phyloP scores from a whole-genome alignment of 495 filamentous ascomycete species.

The Friedmanniomyces endolithicus region DNA sequence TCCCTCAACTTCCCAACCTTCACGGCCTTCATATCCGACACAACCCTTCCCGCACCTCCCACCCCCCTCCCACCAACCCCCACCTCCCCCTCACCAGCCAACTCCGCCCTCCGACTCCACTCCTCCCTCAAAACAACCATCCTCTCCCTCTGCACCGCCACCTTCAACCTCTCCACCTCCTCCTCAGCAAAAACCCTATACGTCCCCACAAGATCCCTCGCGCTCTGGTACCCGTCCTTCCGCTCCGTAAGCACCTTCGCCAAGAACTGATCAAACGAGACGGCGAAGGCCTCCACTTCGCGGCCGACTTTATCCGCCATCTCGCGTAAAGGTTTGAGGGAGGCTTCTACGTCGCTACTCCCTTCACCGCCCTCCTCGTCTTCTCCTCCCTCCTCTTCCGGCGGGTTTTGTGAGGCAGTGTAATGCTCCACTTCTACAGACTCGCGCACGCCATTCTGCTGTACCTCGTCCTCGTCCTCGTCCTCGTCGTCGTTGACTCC shows the following conservation, averaged over 20 bases:
- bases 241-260: neutral
- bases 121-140: conserved; percentile 24
- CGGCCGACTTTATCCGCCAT: conserved; percentile 22
- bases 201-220: conserved; percentile 6
- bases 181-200: conserved; percentile 23
- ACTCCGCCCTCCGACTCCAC: conserved; percentile 8
- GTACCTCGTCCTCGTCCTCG: neutral
- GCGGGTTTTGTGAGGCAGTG: neutral
- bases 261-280: conserved; percentile 19
- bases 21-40: conserved; percentile 8
- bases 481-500: neutral
- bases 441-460: neutral
- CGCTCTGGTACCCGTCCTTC: conserved; percentile 4
- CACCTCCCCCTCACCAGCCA: neutral
- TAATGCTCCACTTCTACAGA: conserved; percentile 1
- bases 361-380: neutral
- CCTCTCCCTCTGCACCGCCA: conserved; percentile 25
- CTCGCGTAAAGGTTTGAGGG: conserved; percentile 17
- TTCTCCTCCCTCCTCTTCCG: neutral
- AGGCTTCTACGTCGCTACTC: conserved; percentile 2
- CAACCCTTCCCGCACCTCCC: neutral
- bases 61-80: neutral
- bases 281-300: conserved; percentile 23
- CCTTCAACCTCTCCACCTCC: conserved; percentile 27
- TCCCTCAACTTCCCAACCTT: conserved; percentile 42